phyloP scores from a whole-genome alignment of 2,329 filamentous ascomycete species.

The Aspergillus sp. region DNA sequence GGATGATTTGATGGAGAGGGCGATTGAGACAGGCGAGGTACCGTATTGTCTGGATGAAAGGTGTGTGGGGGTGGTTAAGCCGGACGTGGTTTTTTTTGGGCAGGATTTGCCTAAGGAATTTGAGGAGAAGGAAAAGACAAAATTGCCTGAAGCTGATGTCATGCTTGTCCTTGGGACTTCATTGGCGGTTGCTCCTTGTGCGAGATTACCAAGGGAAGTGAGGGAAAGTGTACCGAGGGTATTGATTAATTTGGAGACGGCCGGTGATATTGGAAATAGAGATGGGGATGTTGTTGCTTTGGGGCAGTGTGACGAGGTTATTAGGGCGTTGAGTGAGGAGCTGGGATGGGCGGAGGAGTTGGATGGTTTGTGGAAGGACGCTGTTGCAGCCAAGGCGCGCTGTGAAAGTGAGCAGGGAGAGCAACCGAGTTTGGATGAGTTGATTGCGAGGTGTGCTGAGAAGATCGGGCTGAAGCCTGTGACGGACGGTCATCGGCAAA shows the following conservation, averaged over 20 bases:
- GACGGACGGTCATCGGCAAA: slow-evolving; percentile 34
- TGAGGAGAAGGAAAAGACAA: slow-evolving; percentile 47
- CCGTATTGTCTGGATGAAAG: slow-evolving; percentile 54
- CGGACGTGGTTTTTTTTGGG: slow-evolving; percentile 82
- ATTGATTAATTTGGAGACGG: slow-evolving; percentile 70
- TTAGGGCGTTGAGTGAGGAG: slow-evolving; percentile 62
- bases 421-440: slow-evolving; percentile 45
- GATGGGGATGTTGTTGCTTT: slow-evolving; percentile 70
- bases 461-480: slow-evolving; percentile 42
- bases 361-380: slow-evolving; percentile 59
- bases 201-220: slow-evolving; percentile 60
- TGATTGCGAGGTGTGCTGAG: slow-evolving; percentile 43
- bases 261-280: slow-evolving; percentile 65
- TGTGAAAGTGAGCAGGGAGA: slow-evolving; percentile 41
- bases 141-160: slow-evolving; percentile 57
- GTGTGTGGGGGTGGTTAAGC: slow-evolving; percentile 71
- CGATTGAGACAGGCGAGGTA: slow-evolving; percentile 58
- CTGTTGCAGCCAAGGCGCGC: slow-evolving; percentile 44
- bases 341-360: slow-evolving; percentile 76
- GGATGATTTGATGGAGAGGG: slow-evolving; percentile 59
- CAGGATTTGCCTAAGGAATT: slow-evolving; percentile 58
- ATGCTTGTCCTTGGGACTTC: slow-evolving; percentile 75
- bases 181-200: slow-evolving; percentile 72
- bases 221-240: slow-evolving; percentile 57
- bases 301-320: slow-evolving; percentile 67